phyloP scores from a whole-genome alignment of 768 basidiomycete genomes.

The Podaxis rugospora region DNA sequence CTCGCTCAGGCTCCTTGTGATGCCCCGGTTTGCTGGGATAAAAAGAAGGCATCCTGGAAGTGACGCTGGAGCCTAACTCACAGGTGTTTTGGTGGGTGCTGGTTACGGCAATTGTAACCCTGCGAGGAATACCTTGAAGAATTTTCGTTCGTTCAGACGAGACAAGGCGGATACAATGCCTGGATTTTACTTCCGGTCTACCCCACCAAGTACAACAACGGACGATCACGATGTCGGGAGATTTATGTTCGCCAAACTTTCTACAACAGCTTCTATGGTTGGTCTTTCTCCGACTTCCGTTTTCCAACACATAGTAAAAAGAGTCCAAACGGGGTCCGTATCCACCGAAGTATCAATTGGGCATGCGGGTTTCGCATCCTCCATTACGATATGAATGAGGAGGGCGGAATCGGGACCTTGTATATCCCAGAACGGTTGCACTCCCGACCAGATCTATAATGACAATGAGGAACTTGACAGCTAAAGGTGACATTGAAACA shows the following conservation, averaged over 20 bases:
- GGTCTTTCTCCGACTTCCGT: neutral
- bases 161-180: no score
- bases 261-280: neutral
- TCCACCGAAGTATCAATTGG: neutral
- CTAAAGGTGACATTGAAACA: neutral
- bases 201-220: neutral
- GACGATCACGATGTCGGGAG: neutral
- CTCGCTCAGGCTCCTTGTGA: no score
- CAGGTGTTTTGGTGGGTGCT: no score
- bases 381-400: neutral
- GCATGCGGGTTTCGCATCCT: neutral
- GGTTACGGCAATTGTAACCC: no score
- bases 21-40: no score
- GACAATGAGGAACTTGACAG: neutral
- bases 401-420: neutral
- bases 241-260: neutral
- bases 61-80: no score
- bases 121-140: no score
- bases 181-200: neutral
- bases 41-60: no score
- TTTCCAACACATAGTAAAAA: neutral
- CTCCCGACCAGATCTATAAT: slow-evolving; percentile 1
- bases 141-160: no score
- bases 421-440: neutral
- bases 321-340: neutral